Percentiles rank a stretch among this genome's conserved stretches.
Conservation (phyloP, 129 eudicot genomes). For the Cynara cardunculus region DNA sequence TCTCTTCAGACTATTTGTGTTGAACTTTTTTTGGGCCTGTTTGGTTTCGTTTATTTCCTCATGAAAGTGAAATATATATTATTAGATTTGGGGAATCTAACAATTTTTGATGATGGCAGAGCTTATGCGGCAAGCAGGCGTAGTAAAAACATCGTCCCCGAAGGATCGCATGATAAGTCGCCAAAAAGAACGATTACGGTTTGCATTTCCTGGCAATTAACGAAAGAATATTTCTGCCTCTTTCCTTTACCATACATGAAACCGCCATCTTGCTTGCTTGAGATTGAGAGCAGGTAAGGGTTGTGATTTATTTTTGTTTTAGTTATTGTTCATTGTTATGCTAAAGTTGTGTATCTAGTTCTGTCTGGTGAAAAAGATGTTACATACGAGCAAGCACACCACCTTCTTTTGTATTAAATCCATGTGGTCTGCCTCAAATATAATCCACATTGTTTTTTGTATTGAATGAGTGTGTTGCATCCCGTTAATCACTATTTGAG, state of each 20-base stretch:
- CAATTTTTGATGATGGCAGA: constrained; percentile 34
- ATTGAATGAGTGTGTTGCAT: background rate
- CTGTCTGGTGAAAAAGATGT: constrained; percentile 7
- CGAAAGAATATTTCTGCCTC: constrained; percentile 9
- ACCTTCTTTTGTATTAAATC: constrained; percentile 23
- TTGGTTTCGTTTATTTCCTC: background rate
- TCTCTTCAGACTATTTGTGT: background rate
- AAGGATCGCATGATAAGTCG: constrained; percentile 47
- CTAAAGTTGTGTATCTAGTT: constrained; percentile 35
- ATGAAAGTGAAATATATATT: no score
- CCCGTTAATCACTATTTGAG: background rate
- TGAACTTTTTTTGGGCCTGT: background rate
- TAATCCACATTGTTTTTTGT: background rate
- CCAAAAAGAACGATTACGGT: constrained; percentile 47
- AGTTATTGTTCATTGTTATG: background rate
- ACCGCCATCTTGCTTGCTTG: background rate
- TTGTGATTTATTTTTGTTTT: background rate
- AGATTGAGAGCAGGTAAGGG: background rate
- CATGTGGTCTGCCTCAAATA: constrained; percentile 22
- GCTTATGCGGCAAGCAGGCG: constrained; percentile 71
- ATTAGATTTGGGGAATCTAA: background rate
- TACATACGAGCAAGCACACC: constrained; percentile 19
- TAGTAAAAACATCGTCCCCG: constrained; percentile 74
- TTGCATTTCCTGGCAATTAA: constrained; percentile 54
- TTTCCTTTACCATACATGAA: background rate